Evolutionary conservation across 192 early-diverging fungal genomes (phyloP).

Genomic region (Rhizophagus sp.): DNA sequence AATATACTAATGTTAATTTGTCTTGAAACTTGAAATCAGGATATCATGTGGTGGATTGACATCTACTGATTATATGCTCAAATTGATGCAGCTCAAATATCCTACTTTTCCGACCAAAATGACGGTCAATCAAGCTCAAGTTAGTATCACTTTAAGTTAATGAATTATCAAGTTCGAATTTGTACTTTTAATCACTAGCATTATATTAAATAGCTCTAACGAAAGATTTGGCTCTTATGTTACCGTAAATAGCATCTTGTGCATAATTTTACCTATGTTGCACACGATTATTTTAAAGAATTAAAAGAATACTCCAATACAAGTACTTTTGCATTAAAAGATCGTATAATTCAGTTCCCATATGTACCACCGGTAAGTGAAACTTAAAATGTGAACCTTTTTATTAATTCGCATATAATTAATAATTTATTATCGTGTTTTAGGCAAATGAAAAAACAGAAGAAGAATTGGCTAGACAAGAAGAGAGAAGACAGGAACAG

Average conservation of each 20-base stretch:
- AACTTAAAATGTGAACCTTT: neutral
- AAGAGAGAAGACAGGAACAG: slow-evolving; percentile 71
- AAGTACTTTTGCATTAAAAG: slow-evolving; percentile 60
- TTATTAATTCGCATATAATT: neutral
- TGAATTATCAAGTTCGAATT: neutral
- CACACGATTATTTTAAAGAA: slow-evolving; percentile 74
- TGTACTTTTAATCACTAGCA: slow-evolving; percentile 7
- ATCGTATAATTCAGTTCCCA: slow-evolving; percentile 80
- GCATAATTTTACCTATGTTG: slow-evolving; percentile 66
- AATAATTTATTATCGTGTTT: neutral
- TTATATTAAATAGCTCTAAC: neutral
- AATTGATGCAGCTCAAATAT: slow-evolving; percentile 89
- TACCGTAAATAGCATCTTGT: slow-evolving; percentile 59
- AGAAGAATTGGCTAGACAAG: slow-evolving; percentile 70
- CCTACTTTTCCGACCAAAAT: slow-evolving; percentile 85
- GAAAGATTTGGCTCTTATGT: neutral
- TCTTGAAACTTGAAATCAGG: slow-evolving; percentile 35
- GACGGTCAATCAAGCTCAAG: slow-evolving; percentile 70
- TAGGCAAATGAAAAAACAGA: slow-evolving; percentile 73
- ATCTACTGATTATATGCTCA: slow-evolving; percentile 80
- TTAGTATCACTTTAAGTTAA: slow-evolving; percentile 35
- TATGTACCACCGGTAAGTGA: slow-evolving; percentile 59
- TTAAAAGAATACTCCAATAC: slow-evolving; percentile 63
- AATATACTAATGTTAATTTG: neutral
- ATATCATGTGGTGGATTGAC: slow-evolving; percentile 78